Evolutionary conservation across 768 basidiomycete genomes (phyloP), one percentile per base, ranked within the genome.

Genomic region (Kwoniella shandongensis): DNA sequence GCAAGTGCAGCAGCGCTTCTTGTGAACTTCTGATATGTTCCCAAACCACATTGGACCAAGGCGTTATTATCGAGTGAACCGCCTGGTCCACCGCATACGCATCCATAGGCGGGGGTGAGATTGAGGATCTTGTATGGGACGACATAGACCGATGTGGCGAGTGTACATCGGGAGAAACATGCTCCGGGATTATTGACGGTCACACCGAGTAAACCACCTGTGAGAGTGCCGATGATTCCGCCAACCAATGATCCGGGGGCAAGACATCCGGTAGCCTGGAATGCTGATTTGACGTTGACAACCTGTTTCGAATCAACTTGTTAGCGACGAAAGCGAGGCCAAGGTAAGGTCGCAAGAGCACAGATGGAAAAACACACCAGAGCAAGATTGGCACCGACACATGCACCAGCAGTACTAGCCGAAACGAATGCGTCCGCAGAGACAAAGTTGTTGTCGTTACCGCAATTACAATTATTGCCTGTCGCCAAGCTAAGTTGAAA

Each of bases 121-220:
- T 17, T 17, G n/a, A 18, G 17, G 40, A 42, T 6, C 8, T n/a
- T n/a, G 40, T n/a, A 18, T n/a, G 40, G 40, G 40, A 23, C n/a
- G 8, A 42, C 17, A 42, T 42, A 42, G 40, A 23, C 40, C 6
- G n/a, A 5, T 6, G 22, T 8, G 40, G 40, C 17, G 40, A n/a
- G n/a, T 42, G n/a, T 42, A 23, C 40, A 42, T 23, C 22, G 40
- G n/a, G 40, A 18, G 22, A 42, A 42, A 23, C 40, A 42, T 6
- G 40, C 40, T n/a, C 40, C 40, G n/a, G 40, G 40, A 23, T n/a
- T n/a, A 23, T n/a, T 42, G 40, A 42, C 40, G 17, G 40, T 42
- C 8, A 8, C n/a, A 6, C 40, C 40, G 22, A 42, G 40, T 8
- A 42, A 8, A 42, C 40, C 40, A 42, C 22, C 32, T 32, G 32